Evolutionary conservation across 495 filamentous ascomycete species (phyloP), one percentile per base, ranked within the genome.

Genomic region (Podospora pseudopauciseta): DNA sequence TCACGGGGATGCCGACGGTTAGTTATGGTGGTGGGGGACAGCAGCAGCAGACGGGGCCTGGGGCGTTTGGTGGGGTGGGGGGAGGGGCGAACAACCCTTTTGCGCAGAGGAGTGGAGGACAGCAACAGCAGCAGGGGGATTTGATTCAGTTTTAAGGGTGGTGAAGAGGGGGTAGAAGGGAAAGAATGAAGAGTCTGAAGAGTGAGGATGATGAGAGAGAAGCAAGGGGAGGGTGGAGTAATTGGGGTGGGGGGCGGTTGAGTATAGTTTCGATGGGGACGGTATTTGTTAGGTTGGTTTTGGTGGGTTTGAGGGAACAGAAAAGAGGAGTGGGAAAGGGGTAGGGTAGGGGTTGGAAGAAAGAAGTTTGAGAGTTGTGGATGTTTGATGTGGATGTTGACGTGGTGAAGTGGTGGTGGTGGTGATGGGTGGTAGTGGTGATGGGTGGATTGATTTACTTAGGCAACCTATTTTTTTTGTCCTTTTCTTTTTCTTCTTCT

Each of bases 111-210:
- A 23, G 23, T 23, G 23, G 1, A 23, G 23, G 23, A 58, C 85
- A 87, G 70, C 89, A 90, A 74, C 84, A 87, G 71, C 86, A 89
- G n/a, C 83, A 83, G 68, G 89, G 90, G 67, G 94, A 95, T 80
- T 83, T 99, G 83, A 99, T 99, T 78, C 93, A 97, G 82, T 87
- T 97, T 73, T 98, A 87, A 65, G 49, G 13, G 30, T 23, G 16
- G 19, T 23, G 23, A 23, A 23, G 23, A 23, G n/a, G 44, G 61
- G 5, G 26, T 49, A 28, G 11, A 53, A 32, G 30, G 4, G 16
- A 18, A 18, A 5, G 64, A 28, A 16, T 26, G 64, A 34, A 32
- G 30, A 32, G 30, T 5, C 4, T 5, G 7, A 7, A 32, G 59
- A 28, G 2, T 26, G 56, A 39, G 5, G 54, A 44, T 58, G 18